phyloP scores from a whole-genome alignment of 495 filamentous ascomycete species.

The Aspergillus ellipticus region DNA sequence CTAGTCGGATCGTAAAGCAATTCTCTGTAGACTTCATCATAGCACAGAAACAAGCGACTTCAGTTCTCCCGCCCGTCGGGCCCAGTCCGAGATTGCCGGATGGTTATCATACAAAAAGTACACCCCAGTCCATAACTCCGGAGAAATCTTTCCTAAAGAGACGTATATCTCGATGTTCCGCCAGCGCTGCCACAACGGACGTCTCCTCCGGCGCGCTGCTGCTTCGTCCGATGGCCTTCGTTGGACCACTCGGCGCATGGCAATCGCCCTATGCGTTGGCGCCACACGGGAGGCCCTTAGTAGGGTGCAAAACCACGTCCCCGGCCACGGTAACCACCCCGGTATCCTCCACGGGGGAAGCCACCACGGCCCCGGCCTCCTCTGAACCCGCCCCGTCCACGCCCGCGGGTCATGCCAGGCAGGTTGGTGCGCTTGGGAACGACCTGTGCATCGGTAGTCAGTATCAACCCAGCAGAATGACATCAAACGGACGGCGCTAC shows the following conservation, averaged over 20 bases:
- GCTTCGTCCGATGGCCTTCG: background rate
- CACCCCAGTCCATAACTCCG: conserved; percentile 35
- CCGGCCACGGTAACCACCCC: conserved; percentile 73
- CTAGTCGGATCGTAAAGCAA: background rate
- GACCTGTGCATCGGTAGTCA: conserved; percentile 49
- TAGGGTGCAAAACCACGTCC: conserved; percentile 81
- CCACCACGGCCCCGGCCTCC: conserved; percentile 53
- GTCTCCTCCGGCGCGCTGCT: conserved; percentile 3
- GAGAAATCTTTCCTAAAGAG: conserved; percentile 19
- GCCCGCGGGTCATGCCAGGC: conserved; percentile 84
- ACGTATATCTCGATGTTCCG: conserved; percentile 2
- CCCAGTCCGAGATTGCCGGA: conserved; percentile 18
- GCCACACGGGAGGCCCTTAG: conserved; percentile 34
- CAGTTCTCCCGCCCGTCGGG: conserved; percentile 12
- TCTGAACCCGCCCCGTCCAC: conserved; percentile 66
- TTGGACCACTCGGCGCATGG: background rate
- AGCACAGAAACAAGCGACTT: conserved; percentile 20
- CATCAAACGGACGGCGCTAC: conserved; percentile 39
- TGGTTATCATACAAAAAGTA: conserved; percentile 35
- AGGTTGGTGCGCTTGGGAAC: conserved; percentile 97
- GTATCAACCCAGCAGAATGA: background rate
- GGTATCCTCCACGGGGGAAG: conserved; percentile 52
- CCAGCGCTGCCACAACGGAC: conserved; percentile 4
- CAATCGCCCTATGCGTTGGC: background rate
- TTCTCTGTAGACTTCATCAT: conserved; percentile 18